A percentile compares a stretch with the other conserved stretches of the same genome.
Conservation (phyloP, 192 early-diverging fungal genomes). For the Helicostylum pulchrum region DNA sequence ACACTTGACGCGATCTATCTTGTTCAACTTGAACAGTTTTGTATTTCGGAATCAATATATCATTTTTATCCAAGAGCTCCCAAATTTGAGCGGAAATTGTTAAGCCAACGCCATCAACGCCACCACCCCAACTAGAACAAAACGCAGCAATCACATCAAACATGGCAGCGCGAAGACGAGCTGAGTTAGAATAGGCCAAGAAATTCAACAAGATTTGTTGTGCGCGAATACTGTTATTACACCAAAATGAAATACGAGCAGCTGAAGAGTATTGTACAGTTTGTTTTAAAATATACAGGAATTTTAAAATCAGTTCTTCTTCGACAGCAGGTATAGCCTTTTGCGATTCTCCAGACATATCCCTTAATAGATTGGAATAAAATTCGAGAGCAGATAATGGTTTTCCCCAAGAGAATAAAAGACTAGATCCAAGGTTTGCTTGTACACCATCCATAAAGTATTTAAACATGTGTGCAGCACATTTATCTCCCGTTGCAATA, state of each 20-base stretch:
- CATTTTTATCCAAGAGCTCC: conserved; percentile 68
- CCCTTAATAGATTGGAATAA: conserved; percentile 52
- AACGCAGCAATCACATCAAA: conserved; percentile 83
- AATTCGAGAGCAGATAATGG: conserved; percentile 74
- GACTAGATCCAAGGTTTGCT: conserved; percentile 11
- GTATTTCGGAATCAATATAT: conserved; percentile 53
- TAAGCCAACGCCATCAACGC: conserved; percentile 36
- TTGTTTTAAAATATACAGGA: conserved; percentile 72
- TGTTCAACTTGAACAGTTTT: conserved; percentile 13
- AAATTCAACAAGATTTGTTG: conserved; percentile 74
- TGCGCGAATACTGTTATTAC: conserved; percentile 62
- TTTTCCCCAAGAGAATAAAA: conserved; percentile 74
- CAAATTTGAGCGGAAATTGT: conserved; percentile 76
- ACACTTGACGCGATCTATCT: conserved; percentile 16
- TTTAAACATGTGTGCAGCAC: conserved; percentile 55
- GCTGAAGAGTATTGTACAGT: conserved; percentile 73
- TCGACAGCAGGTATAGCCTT: conserved; percentile 42
- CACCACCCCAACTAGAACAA: conserved; percentile 53
- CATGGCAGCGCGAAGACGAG: conserved; percentile 80
- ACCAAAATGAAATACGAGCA: conserved; percentile 65
- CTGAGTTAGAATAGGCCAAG: conserved; percentile 67
- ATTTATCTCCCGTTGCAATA: conserved; percentile 72
- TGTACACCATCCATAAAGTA: conserved; percentile 43
- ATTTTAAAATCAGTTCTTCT: conserved; percentile 75
- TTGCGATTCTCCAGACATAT: conserved; percentile 34